Percentiles rank a stretch among this genome's conserved stretches.
These are phyloP conservation scores for Sugiyamaella japonica DNA, from an alignment of 1,139 yeast species.

Conservation along the genomic window DNA sequence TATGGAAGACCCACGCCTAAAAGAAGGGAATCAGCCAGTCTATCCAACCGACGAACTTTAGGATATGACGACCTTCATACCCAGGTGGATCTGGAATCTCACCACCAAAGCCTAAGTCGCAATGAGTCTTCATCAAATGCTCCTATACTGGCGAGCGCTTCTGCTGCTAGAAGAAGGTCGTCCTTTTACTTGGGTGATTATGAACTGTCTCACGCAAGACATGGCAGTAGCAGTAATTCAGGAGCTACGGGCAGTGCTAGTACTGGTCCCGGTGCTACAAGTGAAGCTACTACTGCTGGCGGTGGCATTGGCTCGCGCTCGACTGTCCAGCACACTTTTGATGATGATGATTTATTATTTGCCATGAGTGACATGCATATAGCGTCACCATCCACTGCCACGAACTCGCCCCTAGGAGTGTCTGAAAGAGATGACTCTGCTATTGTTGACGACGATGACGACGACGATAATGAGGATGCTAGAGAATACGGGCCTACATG, in stretches of 20 bases:
- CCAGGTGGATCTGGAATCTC: slow-evolving; percentile 24
- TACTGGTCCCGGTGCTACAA: slow-evolving; percentile 16
- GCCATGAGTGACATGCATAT: slow-evolving; percentile 87
- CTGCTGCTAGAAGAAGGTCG: slow-evolving; percentile 17
- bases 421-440: neutral
- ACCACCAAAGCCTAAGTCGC: slow-evolving; percentile 24
- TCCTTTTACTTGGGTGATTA: slow-evolving; percentile 24
- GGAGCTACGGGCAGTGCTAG: slow-evolving; percentile 17
- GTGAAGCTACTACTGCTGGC: slow-evolving; percentile 13
- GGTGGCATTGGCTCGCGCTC: slow-evolving; percentile 4
- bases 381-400: slow-evolving; percentile 5
- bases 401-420: neutral
- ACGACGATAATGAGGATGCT: neutral
- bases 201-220: slow-evolving; percentile 10
- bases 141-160: slow-evolving; percentile 5
- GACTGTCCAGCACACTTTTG: slow-evolving; percentile 43
- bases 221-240: slow-evolving; percentile 14
- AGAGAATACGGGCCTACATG: slow-evolving; percentile 13
- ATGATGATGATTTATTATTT: slow-evolving; percentile 79
- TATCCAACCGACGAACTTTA: slow-evolving; percentile 24
- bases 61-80: slow-evolving; percentile 30
- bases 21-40: slow-evolving; percentile 26
- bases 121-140: slow-evolving; percentile 5
- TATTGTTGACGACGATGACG: neutral
- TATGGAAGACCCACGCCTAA: slow-evolving; percentile 1